phyloP scores from a whole-genome alignment of 2,329 filamentous ascomycete genomes.

The Cladosporium sp. region DNA sequence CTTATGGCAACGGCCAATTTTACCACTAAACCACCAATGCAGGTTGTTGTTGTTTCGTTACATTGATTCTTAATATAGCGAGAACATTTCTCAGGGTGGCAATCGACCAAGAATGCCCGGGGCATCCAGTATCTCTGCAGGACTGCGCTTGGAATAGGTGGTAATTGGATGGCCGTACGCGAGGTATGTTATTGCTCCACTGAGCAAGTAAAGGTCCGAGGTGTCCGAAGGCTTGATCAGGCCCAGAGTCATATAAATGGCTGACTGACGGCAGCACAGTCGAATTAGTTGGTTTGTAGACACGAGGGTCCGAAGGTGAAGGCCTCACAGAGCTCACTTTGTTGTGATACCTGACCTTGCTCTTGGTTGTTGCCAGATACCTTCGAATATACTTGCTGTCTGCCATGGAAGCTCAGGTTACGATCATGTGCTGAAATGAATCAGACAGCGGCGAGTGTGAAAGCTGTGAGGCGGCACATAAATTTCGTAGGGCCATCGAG shows the following conservation, averaged over 20 bases:
- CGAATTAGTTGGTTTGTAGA: not conserved
- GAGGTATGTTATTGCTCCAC: not conserved
- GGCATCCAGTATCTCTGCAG: not conserved
- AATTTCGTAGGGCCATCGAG: not conserved
- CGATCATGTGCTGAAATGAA: not conserved
- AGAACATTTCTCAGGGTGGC: too few species aligned
- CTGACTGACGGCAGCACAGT: not conserved
- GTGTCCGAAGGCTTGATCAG: not conserved
- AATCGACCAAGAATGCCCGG: too few species aligned
- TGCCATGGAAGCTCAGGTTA: not conserved
- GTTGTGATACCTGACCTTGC: not conserved
- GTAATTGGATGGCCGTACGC: too few species aligned
- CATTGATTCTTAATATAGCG: too few species aligned
- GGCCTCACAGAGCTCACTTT: too few species aligned
- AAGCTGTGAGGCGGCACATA: not conserved
- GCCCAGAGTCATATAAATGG: not conserved
- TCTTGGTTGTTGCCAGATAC: not conserved
- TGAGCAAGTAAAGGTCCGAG: not conserved
- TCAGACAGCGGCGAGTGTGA: not conserved
- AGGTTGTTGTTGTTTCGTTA: not conserved
- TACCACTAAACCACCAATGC: not conserved
- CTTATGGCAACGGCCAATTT: not conserved
- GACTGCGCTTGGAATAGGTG: not conserved
- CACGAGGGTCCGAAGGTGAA: too few species aligned
- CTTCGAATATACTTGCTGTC: not conserved